Percentiles rank a stretch among this genome's conserved stretches.
phyloP scores from a whole-genome alignment of 257 asterid species.

The Apocynum venetum region DNA sequence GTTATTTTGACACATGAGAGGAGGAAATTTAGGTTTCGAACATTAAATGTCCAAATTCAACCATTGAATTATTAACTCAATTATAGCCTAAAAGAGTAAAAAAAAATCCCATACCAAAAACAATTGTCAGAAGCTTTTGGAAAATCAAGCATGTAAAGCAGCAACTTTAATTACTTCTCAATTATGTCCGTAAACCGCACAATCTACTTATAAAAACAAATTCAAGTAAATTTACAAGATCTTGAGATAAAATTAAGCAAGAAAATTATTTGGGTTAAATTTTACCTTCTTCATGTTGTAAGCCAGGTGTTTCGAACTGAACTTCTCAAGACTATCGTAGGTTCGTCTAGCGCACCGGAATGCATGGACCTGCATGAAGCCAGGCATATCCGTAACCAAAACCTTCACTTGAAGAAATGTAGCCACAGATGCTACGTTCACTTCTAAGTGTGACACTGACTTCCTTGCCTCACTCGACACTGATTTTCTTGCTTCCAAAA shows the following conservation, averaged over 20 bases:
- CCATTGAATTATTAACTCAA: too few species aligned
- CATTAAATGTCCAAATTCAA: neutral
- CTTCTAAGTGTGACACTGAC: conserved; percentile 45
- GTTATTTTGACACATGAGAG: neutral
- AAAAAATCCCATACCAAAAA: neutral
- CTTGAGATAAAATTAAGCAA: too few species aligned
- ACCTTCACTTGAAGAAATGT: conserved; percentile 48
- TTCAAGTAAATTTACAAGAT: too few species aligned
- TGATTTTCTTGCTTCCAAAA: too few species aligned
- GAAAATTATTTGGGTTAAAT: neutral
- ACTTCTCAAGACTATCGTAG: conserved; percentile 50
- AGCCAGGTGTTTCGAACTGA: conserved; percentile 64
- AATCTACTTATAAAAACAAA: too few species aligned
- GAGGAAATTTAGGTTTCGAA: neutral
- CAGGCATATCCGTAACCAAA: conserved; percentile 69
- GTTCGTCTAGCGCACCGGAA: conserved; percentile 60
- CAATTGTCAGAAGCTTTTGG: neutral
- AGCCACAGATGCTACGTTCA: conserved; percentile 42
- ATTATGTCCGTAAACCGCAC: too few species aligned
- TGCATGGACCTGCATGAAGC: conserved; percentile 69
- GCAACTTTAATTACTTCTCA: neutral
- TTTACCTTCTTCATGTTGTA: conserved; percentile 58
- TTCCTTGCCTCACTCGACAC: conserved; percentile 29
- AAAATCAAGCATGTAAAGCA: too few species aligned
- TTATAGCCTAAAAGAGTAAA: neutral